phyloP scores from a whole-genome alignment of 2,329 filamentous ascomycete genomes.

The Plenodomus biglobosus region DNA sequence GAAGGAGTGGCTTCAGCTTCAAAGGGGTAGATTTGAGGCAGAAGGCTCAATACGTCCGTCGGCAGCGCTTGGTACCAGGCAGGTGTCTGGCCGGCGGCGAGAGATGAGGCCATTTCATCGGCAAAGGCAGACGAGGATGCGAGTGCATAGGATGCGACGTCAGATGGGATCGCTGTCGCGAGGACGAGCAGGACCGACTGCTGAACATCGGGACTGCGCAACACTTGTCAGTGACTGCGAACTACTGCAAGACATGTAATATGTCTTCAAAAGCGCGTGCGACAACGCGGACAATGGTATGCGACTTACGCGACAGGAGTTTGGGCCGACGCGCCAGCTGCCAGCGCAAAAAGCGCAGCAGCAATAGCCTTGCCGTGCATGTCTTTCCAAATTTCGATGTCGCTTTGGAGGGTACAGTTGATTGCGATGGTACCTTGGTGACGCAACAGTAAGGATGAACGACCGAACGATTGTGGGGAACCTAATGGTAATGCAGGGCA shows the following conservation, averaged over 20 bases:
- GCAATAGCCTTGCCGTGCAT: constrained; percentile 38
- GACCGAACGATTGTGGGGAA: constrained; percentile 30
- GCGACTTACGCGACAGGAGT: constrained; percentile 25
- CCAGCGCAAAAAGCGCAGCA: constrained; percentile 32
- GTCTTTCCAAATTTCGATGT: constrained; percentile 8
- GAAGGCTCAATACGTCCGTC: constrained; percentile 48
- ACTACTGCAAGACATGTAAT: background rate
- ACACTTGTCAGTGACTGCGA: constrained; percentile 12
- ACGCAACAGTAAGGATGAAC: constrained; percentile 10
- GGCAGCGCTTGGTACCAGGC: constrained; percentile 51
- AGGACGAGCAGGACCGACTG: constrained; percentile 48
- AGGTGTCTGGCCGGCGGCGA: constrained; percentile 48
- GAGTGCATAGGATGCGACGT: constrained; percentile 44
- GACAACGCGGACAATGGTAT: background rate
- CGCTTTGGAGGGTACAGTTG: constrained; percentile 6
- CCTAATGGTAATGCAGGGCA: constrained; percentile 14
- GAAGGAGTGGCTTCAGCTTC: constrained; percentile 20
- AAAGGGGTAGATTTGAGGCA: constrained; percentile 42
- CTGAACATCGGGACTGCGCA: constrained; percentile 26
- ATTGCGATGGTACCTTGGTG: constrained; percentile 7
- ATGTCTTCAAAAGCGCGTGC: background rate
- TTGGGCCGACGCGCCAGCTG: constrained; percentile 30
- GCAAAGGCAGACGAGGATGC: constrained; percentile 48
- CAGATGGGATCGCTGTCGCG: constrained; percentile 49
- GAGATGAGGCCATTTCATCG: constrained; percentile 46